Evolutionary conservation across 2,329 filamentous ascomycete genomes (phyloP), one percentile per base, ranked within the genome.

Genomic region (Elsinoe australis): DNA sequence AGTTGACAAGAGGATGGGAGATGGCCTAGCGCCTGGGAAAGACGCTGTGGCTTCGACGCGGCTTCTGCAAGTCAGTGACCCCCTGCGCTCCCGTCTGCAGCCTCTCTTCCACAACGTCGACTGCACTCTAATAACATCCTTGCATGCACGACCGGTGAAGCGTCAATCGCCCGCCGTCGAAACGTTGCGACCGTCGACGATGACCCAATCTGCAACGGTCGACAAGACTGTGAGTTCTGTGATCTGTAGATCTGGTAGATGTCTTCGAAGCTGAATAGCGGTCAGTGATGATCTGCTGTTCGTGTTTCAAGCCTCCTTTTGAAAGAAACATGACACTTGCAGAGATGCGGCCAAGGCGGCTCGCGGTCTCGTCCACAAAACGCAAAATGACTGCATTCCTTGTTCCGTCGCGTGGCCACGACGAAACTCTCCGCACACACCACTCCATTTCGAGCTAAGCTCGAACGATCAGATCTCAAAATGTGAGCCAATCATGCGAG

Each of bases 331-430:
- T 19, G 39, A 44, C 39, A 44, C 21, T 24, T 21, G 14, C 15
- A 31, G 21, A 3, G 15, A 26, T n/a, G 15, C 39, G 17, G 24
- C 24, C 24, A 44, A 29, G 28, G 14, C 28, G 39, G 21, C 12
- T 31, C 22, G 14, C 14, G 3, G 15, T 44, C n/a, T 31, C 26
- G 12, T 7, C 12, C 26, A 29, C n/a, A n/a, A 6, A 15, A 44
- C 32, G 39, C 39, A 44, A 44, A 44, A 44, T 44, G 39, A 44
- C 26, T 44, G 39, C 39, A 44, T 41, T 22, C 36, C 36, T 26
- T 41, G 21, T 41, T 24, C 36, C 21, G 39, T 44, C 39, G 39
- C 39, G 39, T 44, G 39, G 39, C 39, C n/a, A n/a, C n/a, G n/a
- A n/a, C n/a, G n/a, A n/a, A n/a, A n/a, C n/a, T n/a, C n/a, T n/a